Conservation (phyloP, 345 rosid genomes). For the Cardiospermum halicacabum region DNA sequence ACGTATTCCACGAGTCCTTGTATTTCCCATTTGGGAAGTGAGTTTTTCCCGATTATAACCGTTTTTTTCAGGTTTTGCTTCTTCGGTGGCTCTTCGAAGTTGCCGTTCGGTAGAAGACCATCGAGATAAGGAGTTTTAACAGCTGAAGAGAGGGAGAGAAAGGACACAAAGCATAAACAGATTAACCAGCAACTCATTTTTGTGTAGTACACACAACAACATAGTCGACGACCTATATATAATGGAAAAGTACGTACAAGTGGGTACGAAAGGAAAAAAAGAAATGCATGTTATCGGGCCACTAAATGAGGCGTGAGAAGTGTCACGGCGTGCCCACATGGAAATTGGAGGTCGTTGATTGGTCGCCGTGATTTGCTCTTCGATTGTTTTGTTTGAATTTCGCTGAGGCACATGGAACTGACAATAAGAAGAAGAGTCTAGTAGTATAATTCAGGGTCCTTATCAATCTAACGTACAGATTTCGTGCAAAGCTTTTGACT, state of each 20-base stretch:
- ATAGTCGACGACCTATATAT: background rate
- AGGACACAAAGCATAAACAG: constrained; percentile 9
- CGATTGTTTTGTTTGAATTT: background rate
- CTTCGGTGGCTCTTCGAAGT: constrained; percentile 60
- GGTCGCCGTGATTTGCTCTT: constrained; percentile 17
- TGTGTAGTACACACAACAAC: background rate
- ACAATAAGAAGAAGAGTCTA: too few relatives aligned
- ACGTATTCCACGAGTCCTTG: constrained; percentile 64
- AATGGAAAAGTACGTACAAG: background rate
- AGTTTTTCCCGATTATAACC: constrained; percentile 63
- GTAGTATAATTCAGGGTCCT: too few relatives aligned
- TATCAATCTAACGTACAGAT: too few relatives aligned
- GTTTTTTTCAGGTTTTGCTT: constrained; percentile 58
- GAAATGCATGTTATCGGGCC: constrained; percentile 14
- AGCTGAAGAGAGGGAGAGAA: constrained; percentile 12
- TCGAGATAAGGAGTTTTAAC: constrained; percentile 23
- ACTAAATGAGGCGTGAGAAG: constrained; percentile 25
- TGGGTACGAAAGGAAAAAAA: background rate
- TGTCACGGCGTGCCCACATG: constrained; percentile 18
- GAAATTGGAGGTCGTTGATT: background rate
- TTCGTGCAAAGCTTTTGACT: too few relatives aligned
- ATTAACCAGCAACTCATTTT: constrained; percentile 1
- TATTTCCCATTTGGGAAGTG: constrained; percentile 83
- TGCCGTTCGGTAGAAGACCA: constrained; percentile 60
- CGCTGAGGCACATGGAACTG: too few relatives aligned